Percentiles rank a stretch among this genome's conserved stretches.
Conservation (phyloP, 176 grass and related monocot genomes). For the Secale cereale region DNA sequence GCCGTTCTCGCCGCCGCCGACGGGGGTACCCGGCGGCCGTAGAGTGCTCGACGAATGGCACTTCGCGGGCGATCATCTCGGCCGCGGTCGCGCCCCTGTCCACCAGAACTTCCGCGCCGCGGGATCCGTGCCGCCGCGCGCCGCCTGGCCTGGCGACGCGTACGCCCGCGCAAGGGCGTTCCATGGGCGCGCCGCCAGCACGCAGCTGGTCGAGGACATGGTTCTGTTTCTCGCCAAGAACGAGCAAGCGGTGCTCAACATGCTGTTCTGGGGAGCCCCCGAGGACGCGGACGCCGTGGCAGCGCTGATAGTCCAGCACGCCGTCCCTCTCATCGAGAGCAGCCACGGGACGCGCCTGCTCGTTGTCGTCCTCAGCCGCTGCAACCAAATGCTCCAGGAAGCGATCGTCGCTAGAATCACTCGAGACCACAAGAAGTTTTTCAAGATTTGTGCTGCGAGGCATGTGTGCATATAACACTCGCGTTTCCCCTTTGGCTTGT, state of each 20-base stretch:
- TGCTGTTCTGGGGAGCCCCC: background rate
- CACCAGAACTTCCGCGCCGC: background rate
- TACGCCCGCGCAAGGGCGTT: background rate
- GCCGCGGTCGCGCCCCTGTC: background rate
- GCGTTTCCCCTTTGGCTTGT: background rate
- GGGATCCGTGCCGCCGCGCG: background rate
- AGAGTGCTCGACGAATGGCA: background rate
- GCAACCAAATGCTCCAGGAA: background rate
- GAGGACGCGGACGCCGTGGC: background rate
- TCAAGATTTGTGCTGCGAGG: background rate
- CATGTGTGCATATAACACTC: background rate
- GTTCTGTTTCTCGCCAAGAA: background rate
- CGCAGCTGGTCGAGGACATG: background rate
- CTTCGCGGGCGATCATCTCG: background rate
- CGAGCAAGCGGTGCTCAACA: background rate
- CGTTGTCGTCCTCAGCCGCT: background rate
- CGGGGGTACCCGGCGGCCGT: background rate
- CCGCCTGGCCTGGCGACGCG: background rate
- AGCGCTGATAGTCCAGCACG: background rate
- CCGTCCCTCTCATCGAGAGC: conserved; percentile 11
- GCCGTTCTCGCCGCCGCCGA: background rate
- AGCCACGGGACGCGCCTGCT: background rate
- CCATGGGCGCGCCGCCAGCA: background rate
- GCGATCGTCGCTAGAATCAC: background rate
- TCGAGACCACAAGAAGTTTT: background rate